Percentiles rank a stretch among this genome's conserved stretches.
These are phyloP conservation scores for Malassezia slooffiae DNA, from an alignment of 1,284 basidiomycete genomes.

Conservation along the genomic window DNA sequence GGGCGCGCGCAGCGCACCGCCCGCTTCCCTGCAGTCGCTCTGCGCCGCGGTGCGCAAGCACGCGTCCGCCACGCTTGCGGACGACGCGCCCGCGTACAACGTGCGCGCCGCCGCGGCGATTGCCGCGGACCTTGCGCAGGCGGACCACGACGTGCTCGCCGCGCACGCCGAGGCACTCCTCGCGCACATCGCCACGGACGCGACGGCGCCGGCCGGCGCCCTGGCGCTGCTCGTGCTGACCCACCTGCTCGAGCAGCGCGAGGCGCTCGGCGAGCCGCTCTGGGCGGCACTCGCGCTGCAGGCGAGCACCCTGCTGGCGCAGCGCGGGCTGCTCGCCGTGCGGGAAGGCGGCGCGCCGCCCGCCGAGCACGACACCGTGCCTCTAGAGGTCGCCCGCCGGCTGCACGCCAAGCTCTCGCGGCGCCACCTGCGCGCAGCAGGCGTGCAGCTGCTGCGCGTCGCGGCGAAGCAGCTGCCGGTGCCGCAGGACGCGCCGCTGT, in stretches of 20 bases:
- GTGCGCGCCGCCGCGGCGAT: background rate
- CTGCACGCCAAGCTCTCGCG: conserved; percentile 7
- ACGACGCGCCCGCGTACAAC: background rate
- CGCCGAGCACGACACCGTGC: background rate
- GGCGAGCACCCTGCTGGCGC: background rate
- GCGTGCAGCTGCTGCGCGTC: conserved; percentile 6
- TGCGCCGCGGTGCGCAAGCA: background rate
- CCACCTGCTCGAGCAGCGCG: conserved; percentile 3
- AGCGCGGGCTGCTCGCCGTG: conserved; percentile 8
- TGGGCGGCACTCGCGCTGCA: conserved; percentile 4
- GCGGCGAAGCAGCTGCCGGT: conserved; percentile 6
- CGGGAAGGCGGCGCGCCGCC: too few relatives aligned
- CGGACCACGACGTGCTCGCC: background rate
- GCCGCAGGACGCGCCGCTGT: conserved; percentile 6
- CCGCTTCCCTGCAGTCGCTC: background rate
- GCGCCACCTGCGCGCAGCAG: conserved; percentile 2
- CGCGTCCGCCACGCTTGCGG: background rate
- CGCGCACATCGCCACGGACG: background rate
- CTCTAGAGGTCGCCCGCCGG: background rate
- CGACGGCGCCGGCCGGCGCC: conserved; percentile 5
- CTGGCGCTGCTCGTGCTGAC: conserved; percentile 10
- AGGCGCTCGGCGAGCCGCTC: background rate
- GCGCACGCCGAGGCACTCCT: background rate
- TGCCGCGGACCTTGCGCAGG: background rate
- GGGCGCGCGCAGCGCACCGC: background rate